Percentiles rank a stretch among this genome's conserved stretches.
Evolutionary conservation across 169 alveolate species (phyloP).

Genomic region (Eimeria mitis): DNA sequence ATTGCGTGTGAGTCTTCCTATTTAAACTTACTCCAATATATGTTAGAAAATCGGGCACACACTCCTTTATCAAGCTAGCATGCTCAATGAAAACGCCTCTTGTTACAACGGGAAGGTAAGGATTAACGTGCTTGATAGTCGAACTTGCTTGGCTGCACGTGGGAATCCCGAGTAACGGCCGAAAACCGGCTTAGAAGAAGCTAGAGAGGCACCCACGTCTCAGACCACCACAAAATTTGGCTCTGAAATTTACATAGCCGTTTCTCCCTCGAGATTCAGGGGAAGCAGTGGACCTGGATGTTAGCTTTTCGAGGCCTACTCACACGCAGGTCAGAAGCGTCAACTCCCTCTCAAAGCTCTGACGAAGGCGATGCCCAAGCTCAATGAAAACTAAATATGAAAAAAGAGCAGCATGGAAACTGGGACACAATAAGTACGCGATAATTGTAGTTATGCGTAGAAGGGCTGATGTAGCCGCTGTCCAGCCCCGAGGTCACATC

Average conservation of each 20-base stretch:
- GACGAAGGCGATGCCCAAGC: not conserved
- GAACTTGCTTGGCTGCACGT: not conserved
- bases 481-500: not conserved
- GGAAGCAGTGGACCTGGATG: not conserved
- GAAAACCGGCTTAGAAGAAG: not conserved
- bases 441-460: not conserved
- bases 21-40: not conserved
- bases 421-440: not conserved
- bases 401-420: not conserved
- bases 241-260: not conserved
- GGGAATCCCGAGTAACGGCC: not conserved
- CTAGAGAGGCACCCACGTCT: not conserved
- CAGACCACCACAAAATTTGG: not conserved
- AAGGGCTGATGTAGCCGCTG: not conserved
- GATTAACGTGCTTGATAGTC: not conserved
- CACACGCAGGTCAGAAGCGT: too few species aligned
- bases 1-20: too few species aligned
- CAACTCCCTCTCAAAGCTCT: not conserved
- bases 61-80: not conserved
- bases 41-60: not conserved
- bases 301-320: not conserved
- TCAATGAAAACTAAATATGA: not conserved
- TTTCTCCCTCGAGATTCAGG: not conserved
- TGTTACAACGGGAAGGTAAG: not conserved
- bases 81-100: not conserved